Evolutionary conservation across 1,139 yeast species (phyloP).

Genomic region (Sugiyamaella novakii): DNA sequence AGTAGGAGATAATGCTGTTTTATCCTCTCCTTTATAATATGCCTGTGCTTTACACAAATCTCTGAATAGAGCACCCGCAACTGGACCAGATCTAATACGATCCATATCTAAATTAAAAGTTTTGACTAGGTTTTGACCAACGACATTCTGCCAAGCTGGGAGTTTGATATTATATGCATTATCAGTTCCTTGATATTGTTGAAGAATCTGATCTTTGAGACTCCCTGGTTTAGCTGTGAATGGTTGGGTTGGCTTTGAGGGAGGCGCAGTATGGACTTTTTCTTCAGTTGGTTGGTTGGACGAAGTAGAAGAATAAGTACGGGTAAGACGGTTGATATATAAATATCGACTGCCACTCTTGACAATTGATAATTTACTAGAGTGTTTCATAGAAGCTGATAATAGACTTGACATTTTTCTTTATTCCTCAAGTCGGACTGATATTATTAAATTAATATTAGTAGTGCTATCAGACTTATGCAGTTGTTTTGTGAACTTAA

Average conservation of each 20-base stretch:
- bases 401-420: not conserved
- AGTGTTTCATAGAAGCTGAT: not conserved
- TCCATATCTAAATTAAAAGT: constrained; percentile 85
- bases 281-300: not conserved
- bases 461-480: too few species aligned
- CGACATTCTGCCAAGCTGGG: constrained; percentile 66
- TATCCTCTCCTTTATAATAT: constrained; percentile 25
- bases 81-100: constrained; percentile 86
- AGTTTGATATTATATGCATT: constrained; percentile 49
- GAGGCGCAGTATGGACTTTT: not conserved
- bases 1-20: constrained; percentile 31
- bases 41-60: constrained; percentile 84
- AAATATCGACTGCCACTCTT: not conserved
- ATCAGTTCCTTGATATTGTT: constrained; percentile 54
- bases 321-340: not conserved
- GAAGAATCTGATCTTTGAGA: constrained; percentile 34
- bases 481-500: not conserved
- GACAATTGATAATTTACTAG: not conserved
- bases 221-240: constrained; percentile 18
- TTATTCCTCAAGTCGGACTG: too few species aligned
- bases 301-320: constrained; percentile 1
- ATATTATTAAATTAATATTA: too few species aligned
- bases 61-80: constrained; percentile 86
- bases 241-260: constrained; percentile 5
- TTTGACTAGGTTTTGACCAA: constrained; percentile 73